These are phyloP conservation scores for Hyaloscypha hepaticicola DNA, from an alignment of 495 filamentous ascomycete species.

Conservation along the genomic window DNA sequence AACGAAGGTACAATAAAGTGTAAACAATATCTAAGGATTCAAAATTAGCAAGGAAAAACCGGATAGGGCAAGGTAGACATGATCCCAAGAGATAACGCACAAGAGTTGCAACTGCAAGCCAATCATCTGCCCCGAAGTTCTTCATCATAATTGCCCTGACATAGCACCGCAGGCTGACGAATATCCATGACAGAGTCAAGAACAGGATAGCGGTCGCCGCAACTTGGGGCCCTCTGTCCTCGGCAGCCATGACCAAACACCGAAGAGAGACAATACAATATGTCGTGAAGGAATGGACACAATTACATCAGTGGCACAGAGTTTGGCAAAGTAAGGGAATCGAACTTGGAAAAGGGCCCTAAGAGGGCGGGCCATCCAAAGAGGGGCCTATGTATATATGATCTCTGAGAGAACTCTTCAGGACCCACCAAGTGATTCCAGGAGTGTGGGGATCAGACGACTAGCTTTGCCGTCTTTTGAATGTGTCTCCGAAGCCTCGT, in stretches of 20 bases:
- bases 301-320: not conserved
- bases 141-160: conserved; percentile 17
- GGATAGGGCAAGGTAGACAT: not conserved
- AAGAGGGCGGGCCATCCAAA: not conserved
- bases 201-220: conserved; percentile 19
- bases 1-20: conserved; percentile 24
- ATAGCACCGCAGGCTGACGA: conserved; percentile 17
- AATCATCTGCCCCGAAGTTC: conserved; percentile 22
- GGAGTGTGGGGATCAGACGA: not conserved
- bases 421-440: not conserved
- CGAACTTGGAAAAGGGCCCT: not conserved
- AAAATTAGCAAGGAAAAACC: not conserved
- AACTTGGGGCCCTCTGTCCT: conserved; percentile 25
- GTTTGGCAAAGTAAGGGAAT: too few species aligned
- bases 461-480: not conserved
- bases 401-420: not conserved
- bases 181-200: conserved; percentile 15
- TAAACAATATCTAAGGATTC: conserved; percentile 13
- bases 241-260: conserved; percentile 11
- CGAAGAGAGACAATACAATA: not conserved
- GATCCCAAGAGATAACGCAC: conserved; percentile 7
- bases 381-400: not conserved
- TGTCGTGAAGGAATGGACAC: not conserved
- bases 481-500: not conserved
- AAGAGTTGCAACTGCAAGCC: conserved; percentile 16